Base-by-base conservation (phyloP, 1,284 basidiomycete species). In the Paramarasmius palmivorus region DNA sequence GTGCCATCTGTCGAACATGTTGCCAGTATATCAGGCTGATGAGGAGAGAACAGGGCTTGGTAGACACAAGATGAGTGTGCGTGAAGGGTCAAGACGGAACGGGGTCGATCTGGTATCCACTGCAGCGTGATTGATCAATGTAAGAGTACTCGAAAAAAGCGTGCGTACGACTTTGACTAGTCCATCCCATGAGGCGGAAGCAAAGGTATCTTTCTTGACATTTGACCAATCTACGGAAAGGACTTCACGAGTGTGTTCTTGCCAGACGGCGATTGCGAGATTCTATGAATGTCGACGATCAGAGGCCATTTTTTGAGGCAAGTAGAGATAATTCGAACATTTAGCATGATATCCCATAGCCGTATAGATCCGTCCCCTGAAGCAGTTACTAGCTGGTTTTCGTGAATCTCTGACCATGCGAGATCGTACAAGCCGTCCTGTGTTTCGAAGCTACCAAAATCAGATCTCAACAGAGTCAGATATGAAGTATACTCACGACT, bases 141-240 rank as follows among this genome's bases (percentile, higher is more conserved):
- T 14, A 15, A 34, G 9, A 34, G 2, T 10, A 35, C 12, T 32
- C 19, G 25, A 25, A 29, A 44, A 39, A 14, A 23, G 26, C 15
- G 15, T 0, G 76, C 90, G 52, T 63, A 95, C 95, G 38, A 98
- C 67, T 71, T 97, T 95, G 36, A 96, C 82, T 2, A 81, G 84
- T 26, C 92, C 93, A 67, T 99, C 96, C 96, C 96, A 98, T 20
- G 90, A 93, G 1, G 88, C 84, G 2, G 93, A 95, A 4, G 84
- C 83, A 69, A 99, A 98, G 1, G 84, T 79, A 57, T 93, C 88
- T 69, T 99, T 99, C 62, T 91, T 86, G 55, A 97, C 72, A 69
- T 98, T 98, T 59, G 91, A 95, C 96, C 96, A 99, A 69, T 99
- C 93, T 10, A 98, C 83, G n/a, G 90, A 90, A 73, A 93, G 95